Evolutionary conservation across 2,329 filamentous ascomycete genomes (phyloP).

Genomic region (Fonsecaea nubica): DNA sequence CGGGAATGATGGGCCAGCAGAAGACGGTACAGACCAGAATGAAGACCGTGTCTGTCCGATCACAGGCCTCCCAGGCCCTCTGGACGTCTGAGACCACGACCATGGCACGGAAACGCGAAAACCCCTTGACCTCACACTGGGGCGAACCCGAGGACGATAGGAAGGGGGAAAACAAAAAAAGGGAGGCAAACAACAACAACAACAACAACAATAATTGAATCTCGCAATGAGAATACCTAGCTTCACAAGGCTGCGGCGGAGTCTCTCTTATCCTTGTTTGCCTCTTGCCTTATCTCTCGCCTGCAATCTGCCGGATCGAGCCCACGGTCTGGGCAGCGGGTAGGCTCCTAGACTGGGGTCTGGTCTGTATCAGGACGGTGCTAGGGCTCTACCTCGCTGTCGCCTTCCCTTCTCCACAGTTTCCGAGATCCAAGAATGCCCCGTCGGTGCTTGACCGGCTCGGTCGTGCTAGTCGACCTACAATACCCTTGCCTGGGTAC

Average conservation of each 20-base stretch:
- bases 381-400: conserved; percentile 1
- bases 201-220: conserved; percentile 7
- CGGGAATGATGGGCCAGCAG: conserved; percentile 61
- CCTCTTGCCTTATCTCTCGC: conserved; percentile 14
- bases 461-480: neutral
- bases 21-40: conserved; percentile 60
- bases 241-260: conserved; percentile 18
- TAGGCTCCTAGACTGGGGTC: neutral
- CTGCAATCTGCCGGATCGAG: conserved; percentile 22
- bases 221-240: conserved; percentile 17
- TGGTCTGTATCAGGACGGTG: neutral
- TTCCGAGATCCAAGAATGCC: neutral
- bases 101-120: neutral
- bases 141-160: neutral
- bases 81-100: conserved; percentile 47
- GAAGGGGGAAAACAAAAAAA: too few species aligned
- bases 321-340: conserved; percentile 13
- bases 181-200: neutral
- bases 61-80: conserved; percentile 58
- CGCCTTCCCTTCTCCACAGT: conserved; percentile 11
- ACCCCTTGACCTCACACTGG: neutral
- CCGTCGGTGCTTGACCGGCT: neutral
- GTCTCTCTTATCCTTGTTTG: conserved; percentile 22
- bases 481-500: conserved; percentile 19
- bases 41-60: conserved; percentile 60